Percentiles rank a stretch among this genome's conserved stretches.
phyloP scores from a whole-genome alignment of 805 yeast genomes.

The Alloascoidea hylecoeti region DNA sequence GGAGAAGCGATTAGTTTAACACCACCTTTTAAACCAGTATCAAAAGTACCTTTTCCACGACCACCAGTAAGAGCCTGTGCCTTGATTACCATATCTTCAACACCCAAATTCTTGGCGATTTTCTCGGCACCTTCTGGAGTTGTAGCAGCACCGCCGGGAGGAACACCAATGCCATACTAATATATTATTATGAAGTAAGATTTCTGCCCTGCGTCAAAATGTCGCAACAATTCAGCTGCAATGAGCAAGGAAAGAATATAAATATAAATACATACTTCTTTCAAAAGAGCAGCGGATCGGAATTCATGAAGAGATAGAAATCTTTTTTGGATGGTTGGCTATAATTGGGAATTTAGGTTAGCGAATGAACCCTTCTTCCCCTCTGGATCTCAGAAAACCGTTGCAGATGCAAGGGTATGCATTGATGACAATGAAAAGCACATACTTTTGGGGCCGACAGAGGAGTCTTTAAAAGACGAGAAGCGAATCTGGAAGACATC shows the following conservation, averaged over 20 bases:
- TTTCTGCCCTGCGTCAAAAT: background rate
- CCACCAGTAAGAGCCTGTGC: conserved; percentile 99
- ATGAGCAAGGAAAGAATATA: background rate
- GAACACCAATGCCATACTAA: conserved; percentile 78
- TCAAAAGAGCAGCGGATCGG: conserved; percentile 83
- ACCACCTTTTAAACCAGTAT: conserved; percentile 93
- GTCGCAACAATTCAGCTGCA: background rate
- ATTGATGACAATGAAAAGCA: no score
- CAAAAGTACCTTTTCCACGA: conserved; percentile 97
- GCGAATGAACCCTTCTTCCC: no score
- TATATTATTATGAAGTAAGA: no score
- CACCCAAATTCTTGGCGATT: conserved; percentile 57
- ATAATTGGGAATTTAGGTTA: no score
- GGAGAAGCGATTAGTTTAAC: conserved; percentile 80
- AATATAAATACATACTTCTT: conserved; percentile 15
- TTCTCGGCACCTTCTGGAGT: conserved; percentile 81
- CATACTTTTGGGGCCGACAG: no score
- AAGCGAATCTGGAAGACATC: no score
- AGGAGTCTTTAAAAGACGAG: no score
- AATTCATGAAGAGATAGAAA: conserved; percentile 85
- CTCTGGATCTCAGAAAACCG: no score
- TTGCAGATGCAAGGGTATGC: no score
- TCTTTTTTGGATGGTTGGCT: no score
- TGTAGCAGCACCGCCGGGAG: conserved; percentile 82
- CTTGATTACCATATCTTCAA: conserved; percentile 82